phyloP scores from a whole-genome alignment of 148 eudicot species.

The Silene conica region DNA sequence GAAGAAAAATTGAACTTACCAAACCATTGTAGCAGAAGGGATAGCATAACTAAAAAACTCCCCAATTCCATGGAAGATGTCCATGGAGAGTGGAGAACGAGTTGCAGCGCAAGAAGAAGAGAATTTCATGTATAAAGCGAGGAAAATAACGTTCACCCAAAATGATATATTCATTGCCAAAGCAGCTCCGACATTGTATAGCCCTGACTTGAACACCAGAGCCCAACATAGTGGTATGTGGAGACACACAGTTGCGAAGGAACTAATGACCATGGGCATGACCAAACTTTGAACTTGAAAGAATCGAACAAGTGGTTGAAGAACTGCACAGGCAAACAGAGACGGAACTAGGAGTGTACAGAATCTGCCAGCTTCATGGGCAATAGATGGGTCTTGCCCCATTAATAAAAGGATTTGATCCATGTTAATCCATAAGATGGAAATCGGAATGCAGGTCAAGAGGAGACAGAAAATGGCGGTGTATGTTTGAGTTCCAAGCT shows the following conservation, averaged over 20 bases:
- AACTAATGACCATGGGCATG: slow-evolving; percentile 60
- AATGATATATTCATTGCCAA: slow-evolving; percentile 52
- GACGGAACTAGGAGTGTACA: slow-evolving; percentile 54
- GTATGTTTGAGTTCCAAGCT: slow-evolving; percentile 71
- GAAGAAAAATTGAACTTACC: slow-evolving; percentile 36
- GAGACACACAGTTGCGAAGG: slow-evolving; percentile 40
- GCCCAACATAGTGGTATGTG: slow-evolving; percentile 76
- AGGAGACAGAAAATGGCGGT: slow-evolving; percentile 62
- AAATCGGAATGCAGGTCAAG: slow-evolving; percentile 59
- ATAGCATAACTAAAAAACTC: slow-evolving; percentile 76
- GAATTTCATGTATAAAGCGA: slow-evolving; percentile 52
- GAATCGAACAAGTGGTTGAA: slow-evolving; percentile 71
- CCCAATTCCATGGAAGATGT: slow-evolving; percentile 47
- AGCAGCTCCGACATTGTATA: slow-evolving; percentile 65
- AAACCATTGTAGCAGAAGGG: slow-evolving; percentile 82
- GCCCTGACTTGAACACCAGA: slow-evolving; percentile 59
- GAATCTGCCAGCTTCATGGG: slow-evolving; percentile 69
- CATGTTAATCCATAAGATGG: slow-evolving; percentile 61
- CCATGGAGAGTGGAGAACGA: slow-evolving; percentile 63
- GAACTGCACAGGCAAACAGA: slow-evolving; percentile 53
- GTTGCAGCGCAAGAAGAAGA: slow-evolving; percentile 56
- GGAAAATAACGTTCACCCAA: slow-evolving; percentile 58
- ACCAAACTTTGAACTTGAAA: slow-evolving; percentile 68
- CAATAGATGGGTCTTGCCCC: slow-evolving; percentile 70
- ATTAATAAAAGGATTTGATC: slow-evolving; percentile 46